Conservation (phyloP, 2,329 filamentous ascomycete genomes). For the Cryphonectria naterciae region DNA sequence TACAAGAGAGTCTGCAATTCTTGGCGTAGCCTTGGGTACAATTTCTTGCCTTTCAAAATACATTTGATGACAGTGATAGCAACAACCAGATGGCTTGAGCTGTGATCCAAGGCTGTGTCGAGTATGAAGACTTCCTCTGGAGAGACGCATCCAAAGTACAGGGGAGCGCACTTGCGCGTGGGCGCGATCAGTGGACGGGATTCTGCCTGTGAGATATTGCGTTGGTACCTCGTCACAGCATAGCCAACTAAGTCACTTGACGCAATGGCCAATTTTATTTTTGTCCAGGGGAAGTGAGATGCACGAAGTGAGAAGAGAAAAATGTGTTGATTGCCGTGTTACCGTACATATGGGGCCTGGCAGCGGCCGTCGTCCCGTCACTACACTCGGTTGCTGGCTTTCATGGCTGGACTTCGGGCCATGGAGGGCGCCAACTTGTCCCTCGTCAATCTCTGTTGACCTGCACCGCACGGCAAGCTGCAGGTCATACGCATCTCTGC, state of each 20-base stretch:
- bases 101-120: neutral
- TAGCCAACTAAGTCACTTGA: neutral
- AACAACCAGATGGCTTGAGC: neutral
- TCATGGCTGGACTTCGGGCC: slow-evolving; percentile 5
- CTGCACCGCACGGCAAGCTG: slow-evolving; percentile 15
- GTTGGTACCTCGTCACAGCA: neutral
- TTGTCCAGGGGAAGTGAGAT: neutral
- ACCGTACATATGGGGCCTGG: neutral
- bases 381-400: neutral
- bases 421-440: neutral
- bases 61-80: neutral
- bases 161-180: neutral
- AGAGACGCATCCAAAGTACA: neutral
- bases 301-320: neutral
- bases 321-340: neutral
- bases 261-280: neutral
- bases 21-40: neutral
- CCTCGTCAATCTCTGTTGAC: slow-evolving; percentile 17
- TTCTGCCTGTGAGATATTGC: neutral
- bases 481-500: slow-evolving; percentile 5
- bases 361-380: neutral
- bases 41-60: neutral
- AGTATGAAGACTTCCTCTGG: neutral
- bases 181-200: neutral
- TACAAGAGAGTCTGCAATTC: neutral